phyloP scores from a whole-genome alignment of 805 yeast species.

The Zygosaccharomyces lentus region DNA sequence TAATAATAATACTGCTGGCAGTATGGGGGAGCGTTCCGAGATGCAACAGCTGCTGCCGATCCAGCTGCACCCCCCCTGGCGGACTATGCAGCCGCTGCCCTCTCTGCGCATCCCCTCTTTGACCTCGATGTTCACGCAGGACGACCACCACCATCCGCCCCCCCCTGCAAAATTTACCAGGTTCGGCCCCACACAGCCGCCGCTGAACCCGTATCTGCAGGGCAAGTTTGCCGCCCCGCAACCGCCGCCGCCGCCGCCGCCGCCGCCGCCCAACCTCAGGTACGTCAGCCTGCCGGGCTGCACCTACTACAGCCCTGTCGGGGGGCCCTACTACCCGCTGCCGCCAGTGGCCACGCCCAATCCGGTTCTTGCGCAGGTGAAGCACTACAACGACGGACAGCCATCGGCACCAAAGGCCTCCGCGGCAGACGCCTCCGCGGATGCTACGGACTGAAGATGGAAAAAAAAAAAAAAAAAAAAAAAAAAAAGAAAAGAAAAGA shows the following conservation, averaged over 20 bases:
- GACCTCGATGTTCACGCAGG: conserved; percentile 4
- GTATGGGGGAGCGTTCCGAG: conserved; percentile 20
- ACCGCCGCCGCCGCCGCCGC: conserved; percentile 10
- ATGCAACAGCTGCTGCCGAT: conserved; percentile 18
- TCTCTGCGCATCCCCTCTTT: conserved; percentile 1
- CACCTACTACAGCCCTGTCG: not conserved
- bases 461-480: not conserved
- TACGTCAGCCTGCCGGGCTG: not conserved
- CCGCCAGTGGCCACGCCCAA: not conserved
- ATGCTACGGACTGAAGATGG: not conserved
- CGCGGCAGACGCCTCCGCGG: not conserved
- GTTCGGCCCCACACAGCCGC: not conserved
- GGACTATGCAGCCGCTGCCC: conserved; percentile 2
- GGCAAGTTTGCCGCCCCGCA: conserved; percentile 3
- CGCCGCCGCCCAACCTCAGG: conserved; percentile 4
- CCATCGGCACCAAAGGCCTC: not conserved
- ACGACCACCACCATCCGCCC: conserved; percentile 1
- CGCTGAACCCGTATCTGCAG: not conserved
- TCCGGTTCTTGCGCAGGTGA: not conserved
- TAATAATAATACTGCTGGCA: conserved; percentile 21
- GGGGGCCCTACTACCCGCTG: not conserved
- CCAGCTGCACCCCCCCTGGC: not conserved
- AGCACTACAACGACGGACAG: not conserved
- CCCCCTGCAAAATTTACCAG: conserved; percentile 1
- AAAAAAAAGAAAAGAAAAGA: not conserved